Conservation (phyloP, 1,284 basidiomycete species). For the Chiua sp. region DNA sequence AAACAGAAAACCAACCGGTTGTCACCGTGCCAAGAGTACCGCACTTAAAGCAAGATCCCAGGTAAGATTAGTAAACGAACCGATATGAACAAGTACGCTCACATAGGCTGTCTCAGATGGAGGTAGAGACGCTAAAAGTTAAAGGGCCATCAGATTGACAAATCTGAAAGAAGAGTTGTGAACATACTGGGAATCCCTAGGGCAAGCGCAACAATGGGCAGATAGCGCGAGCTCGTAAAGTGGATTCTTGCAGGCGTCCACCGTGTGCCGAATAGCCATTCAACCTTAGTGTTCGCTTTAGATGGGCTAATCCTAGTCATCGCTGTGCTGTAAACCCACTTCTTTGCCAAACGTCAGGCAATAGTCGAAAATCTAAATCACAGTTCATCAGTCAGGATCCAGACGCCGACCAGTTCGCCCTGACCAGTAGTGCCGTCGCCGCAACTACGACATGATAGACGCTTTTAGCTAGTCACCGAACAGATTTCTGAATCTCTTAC, state of each 20-base stretch:
- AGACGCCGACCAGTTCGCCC: background rate
- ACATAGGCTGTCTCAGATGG: too few species aligned
- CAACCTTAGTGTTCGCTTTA: constrained; percentile 9
- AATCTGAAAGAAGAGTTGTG: too few species aligned
- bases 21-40: constrained; percentile 16
- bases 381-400: background rate
- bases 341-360: constrained; percentile 24
- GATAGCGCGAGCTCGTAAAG: constrained; percentile 26
- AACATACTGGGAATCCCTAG: constrained; percentile 18
- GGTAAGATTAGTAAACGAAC: constrained; percentile 4
- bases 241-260: constrained; percentile 26
- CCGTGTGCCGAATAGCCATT: constrained; percentile 20
- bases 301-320: background rate
- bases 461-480: background rate
- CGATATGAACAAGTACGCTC: too few species aligned
- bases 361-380: constrained; percentile 21
- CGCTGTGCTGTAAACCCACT: background rate
- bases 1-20: constrained; percentile 5
- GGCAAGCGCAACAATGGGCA: constrained; percentile 28
- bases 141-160: too few species aligned
- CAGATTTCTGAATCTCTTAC: constrained; percentile 10
- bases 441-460: constrained; percentile 8
- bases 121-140: constrained; percentile 10
- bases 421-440: constrained; percentile 19
- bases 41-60: constrained; percentile 14